phyloP scores from a whole-genome alignment of 2,329 filamentous ascomycete genomes.

The Plenodomus biglobosus region DNA sequence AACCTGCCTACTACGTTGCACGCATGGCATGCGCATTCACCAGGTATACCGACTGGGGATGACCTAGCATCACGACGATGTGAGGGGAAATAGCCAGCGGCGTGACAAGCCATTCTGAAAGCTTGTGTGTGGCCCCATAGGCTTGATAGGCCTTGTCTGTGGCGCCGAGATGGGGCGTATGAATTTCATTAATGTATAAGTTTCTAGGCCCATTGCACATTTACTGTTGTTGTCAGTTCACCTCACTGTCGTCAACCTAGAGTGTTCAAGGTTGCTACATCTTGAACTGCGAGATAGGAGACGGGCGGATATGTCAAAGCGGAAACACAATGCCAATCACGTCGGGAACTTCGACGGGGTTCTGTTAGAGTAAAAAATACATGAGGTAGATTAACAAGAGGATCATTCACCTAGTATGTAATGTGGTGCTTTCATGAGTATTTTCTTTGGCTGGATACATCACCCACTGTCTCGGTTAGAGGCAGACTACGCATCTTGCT shows the following conservation, averaged over 20 bases:
- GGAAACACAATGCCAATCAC: constrained; percentile 5
- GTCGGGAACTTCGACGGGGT: neutral
- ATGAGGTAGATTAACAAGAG: constrained; percentile 17
- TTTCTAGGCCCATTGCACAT: neutral
- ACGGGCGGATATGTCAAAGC: constrained; percentile 6
- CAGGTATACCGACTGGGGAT: too few species aligned
- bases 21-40: too few species aligned
- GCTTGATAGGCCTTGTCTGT: constrained; percentile 6
- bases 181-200: constrained; percentile 12
- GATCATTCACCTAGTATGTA: too few species aligned
- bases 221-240: constrained; percentile 7
- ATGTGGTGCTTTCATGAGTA: constrained; percentile 62
- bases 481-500: constrained; percentile 56
- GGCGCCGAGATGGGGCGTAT: constrained; percentile 6
- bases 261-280: too few species aligned
- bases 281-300: too few species aligned
- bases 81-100: too few species aligned
- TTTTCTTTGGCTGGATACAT: constrained; percentile 61
- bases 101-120: constrained; percentile 13
- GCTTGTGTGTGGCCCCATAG: constrained; percentile 25
- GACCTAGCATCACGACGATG: too few species aligned
- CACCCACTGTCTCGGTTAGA: constrained; percentile 60
- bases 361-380: constrained; percentile 5
- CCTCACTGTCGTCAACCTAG: too few species aligned
- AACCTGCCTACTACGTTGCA: too few species aligned